These are phyloP conservation scores for Xylariales sp. DNA, from an alignment of 2,329 filamentous ascomycete genomes.

Conservation along the genomic window DNA sequence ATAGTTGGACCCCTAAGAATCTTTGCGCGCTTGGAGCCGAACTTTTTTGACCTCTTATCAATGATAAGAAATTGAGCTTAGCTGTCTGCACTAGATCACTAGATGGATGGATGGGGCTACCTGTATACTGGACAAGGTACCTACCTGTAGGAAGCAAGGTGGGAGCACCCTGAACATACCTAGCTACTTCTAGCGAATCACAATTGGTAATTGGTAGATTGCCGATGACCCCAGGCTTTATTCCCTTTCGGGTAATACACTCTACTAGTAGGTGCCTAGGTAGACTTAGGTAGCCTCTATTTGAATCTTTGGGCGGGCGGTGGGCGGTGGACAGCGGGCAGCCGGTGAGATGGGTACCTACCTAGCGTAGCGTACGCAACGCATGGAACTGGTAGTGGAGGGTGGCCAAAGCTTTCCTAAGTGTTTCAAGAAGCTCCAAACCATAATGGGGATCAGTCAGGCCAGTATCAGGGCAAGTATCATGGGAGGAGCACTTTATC, in stretches of 20 bases:
- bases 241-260: slow-evolving; percentile 14
- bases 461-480: too few species aligned
- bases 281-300: too few species aligned
- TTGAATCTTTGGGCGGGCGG: background rate
- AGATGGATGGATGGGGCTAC: too few species aligned
- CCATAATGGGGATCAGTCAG: slow-evolving; percentile 16
- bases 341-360: background rate
- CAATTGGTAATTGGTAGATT: background rate
- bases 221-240: slow-evolving; percentile 21
- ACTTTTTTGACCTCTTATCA: slow-evolving; percentile 49
- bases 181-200: background rate
- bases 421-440: slow-evolving; percentile 37
- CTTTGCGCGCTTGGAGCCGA: slow-evolving; percentile 18
- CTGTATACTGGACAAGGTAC: background rate
- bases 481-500: too few species aligned
- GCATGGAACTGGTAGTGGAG: slow-evolving; percentile 12
- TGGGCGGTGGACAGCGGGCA: background rate
- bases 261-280: too few species aligned
- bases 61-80: slow-evolving; percentile 43
- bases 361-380: too few species aligned
- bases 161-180: background rate
- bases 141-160: background rate
- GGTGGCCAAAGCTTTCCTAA: slow-evolving; percentile 40
- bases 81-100: too few species aligned
- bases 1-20: slow-evolving; percentile 8